Evolutionary conservation across 2,329 filamentous ascomycete species (phyloP).

Genomic region (Trichoderma guizhouense): DNA sequence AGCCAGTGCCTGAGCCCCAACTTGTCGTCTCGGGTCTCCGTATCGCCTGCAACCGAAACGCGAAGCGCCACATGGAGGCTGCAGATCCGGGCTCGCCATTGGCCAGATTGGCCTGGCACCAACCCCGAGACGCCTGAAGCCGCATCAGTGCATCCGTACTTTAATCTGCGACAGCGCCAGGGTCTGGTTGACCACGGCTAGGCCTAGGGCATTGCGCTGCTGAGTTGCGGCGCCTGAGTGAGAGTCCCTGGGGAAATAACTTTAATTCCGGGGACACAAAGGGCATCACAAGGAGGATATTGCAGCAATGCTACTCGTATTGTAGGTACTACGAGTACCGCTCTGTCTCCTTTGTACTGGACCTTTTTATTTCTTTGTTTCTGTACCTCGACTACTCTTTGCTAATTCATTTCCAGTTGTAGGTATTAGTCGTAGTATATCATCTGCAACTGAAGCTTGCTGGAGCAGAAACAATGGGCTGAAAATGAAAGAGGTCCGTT

Average conservation of each 20-base stretch:
- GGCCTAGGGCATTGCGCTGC: not conserved
- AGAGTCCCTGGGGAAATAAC: not conserved
- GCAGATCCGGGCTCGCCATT: conserved; percentile 4
- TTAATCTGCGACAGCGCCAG: conserved; percentile 17
- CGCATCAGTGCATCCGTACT: conserved; percentile 17
- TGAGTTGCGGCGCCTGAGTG: not conserved
- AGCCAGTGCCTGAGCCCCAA: conserved; percentile 9
- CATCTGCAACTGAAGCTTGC: not conserved
- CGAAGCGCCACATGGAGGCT: conserved; percentile 13
- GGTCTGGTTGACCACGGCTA: not conserved
- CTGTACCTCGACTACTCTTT: not conserved
- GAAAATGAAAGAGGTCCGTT: not conserved
- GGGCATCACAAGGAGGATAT: not conserved
- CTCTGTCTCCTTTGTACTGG: not conserved
- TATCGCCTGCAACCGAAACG: conserved; percentile 18
- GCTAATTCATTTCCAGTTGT: not conserved
- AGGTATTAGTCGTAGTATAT: not conserved
- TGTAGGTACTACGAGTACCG: not conserved
- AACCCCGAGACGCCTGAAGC: conserved; percentile 16
- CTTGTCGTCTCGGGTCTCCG: conserved; percentile 4
- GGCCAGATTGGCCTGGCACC: conserved; percentile 7
- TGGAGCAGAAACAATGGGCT: conserved; percentile 4
- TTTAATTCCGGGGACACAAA: not conserved
- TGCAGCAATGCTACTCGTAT: not conserved
- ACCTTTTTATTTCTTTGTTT: not conserved